Evolutionary conservation across 768 basidiomycete species (phyloP).

Genomic region (Suillus luteus): DNA sequence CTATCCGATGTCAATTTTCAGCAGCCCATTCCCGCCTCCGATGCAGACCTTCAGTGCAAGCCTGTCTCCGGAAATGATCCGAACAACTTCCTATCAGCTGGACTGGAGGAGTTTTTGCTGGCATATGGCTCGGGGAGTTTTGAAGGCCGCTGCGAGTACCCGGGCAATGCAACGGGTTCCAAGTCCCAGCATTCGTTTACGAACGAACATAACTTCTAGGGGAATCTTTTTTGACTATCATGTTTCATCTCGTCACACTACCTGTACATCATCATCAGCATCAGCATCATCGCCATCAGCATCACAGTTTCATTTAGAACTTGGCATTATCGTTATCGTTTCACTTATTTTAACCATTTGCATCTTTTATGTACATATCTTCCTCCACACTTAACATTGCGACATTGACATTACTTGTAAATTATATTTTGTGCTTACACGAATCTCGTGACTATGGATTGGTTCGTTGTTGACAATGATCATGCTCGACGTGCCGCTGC

Average conservation of each 20-base stretch:
- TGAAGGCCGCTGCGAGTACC: neutral
- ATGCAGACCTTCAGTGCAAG: neutral
- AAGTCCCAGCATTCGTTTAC: neutral
- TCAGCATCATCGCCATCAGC: neutral
- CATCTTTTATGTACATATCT: neutral
- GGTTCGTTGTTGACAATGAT: neutral
- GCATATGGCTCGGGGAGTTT: neutral
- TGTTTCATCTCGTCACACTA: neutral
- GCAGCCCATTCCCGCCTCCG: neutral
- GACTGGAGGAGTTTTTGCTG: neutral
- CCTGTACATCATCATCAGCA: neutral
- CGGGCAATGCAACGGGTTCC: neutral
- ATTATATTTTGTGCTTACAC: neutral
- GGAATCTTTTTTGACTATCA: neutral
- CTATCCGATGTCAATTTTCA: neutral
- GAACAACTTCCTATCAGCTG: neutral
- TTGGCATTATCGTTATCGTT: constrained; percentile 1
- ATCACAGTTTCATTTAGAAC: neutral
- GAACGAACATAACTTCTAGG: neutral
- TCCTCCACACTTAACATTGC: neutral
- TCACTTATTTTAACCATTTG: neutral
- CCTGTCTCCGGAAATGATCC: neutral
- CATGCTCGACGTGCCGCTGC: neutral
- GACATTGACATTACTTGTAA: neutral
- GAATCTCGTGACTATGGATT: neutral